Conservation (phyloP, 345 rosid genomes). For the Carallia brachiata region DNA sequence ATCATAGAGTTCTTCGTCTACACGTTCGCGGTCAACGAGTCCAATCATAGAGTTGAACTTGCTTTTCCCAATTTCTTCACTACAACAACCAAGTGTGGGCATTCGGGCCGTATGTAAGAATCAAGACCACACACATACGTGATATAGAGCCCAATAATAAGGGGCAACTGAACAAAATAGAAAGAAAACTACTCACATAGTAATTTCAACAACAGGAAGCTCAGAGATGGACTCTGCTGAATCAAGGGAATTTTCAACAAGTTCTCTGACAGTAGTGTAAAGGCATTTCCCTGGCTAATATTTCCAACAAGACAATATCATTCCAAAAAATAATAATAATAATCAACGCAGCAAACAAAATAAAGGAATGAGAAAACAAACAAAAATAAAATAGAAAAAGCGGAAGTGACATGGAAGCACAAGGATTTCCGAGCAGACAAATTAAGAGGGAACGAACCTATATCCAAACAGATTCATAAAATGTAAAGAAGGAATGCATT, state of each 20-base stretch:
- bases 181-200: constrained; percentile 49
- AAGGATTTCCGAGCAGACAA: no score
- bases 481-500: no score
- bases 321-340: background rate
- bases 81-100: constrained; percentile 29
- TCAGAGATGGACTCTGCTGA: constrained; percentile 90
- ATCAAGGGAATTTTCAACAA: constrained; percentile 93
- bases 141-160: background rate
- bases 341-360: no score
- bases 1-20: constrained; percentile 75
- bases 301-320: background rate
- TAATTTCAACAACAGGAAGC: constrained; percentile 82
- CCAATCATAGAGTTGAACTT: constrained; percentile 96
- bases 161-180: background rate
- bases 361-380: background rate
- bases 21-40: constrained; percentile 81
- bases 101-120: no score
- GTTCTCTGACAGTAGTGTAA: constrained; percentile 89
- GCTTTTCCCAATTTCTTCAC: constrained; percentile 84
- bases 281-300: constrained; percentile 89
- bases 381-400: constrained; percentile 7
- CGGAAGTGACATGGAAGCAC: background rate
- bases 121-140: no score
- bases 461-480: no score
- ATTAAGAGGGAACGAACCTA: no score